Evolutionary conservation across 495 filamentous ascomycete genomes (phyloP), one percentile per base, ranked within the genome.

Genomic region (Penicillium diatomitis): DNA sequence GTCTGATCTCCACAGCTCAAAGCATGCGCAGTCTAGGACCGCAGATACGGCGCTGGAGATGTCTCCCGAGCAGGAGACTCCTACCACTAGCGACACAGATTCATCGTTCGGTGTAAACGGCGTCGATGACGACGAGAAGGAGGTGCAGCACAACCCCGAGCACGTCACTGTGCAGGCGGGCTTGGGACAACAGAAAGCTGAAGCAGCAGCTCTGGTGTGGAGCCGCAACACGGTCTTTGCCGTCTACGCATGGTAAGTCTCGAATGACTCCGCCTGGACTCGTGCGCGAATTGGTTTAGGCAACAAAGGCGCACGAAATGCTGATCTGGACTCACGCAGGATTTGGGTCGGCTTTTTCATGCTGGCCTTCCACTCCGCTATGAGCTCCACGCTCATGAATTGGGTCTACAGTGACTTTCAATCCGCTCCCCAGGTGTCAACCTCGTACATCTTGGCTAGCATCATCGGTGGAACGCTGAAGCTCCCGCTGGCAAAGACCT

Each of bases 391-490:
- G 29, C 44, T 74, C 30, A 65, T 67, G 46, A 61, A 66, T 37
- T 66, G 67, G 38, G 68, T 68, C 7, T 70, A 61, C 40, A 58
- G 67, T 11, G 44, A 50, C 9, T 74, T 74, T 45, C 27, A 50
- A 4, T 35, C 56, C 2, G 70, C 69, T 6, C 68, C 71, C 8
- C 64, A 69, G 38, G 60, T 69, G 12, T 63, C 61, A 3, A 69
- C 66, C 0, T 53, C 68, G 6, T 62, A 57, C 39, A 66, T 73
- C 41, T 35, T 73, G 8, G 50, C 65, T 12, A 67, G 53, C 59
- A 78, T 87, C 43, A 76, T 87, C 47, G 79, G 77, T 46, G 85
- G 83, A 41, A 69, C 86, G 32, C 57, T 77, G n/a, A 83, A 83
- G 52, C 67, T 87, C n/a, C 75, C 83, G 4, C 63, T 85, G 8